These are phyloP conservation scores for Cyanodermella asteris DNA, from an alignment of 2,329 filamentous ascomycete genomes.

Conservation along the genomic window DNA sequence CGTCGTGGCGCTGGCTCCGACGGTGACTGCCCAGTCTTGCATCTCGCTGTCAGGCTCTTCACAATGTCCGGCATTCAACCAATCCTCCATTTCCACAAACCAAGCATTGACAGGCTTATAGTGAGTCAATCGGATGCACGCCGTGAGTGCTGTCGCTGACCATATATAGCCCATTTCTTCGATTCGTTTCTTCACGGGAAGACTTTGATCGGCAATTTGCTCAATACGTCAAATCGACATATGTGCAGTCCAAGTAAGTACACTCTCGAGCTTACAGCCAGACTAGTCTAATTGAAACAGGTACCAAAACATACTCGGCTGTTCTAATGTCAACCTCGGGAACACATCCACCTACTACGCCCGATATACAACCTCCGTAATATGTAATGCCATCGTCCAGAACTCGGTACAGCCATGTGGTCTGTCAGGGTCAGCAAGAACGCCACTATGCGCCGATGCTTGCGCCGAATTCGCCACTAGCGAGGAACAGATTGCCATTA, in stretches of 20 bases:
- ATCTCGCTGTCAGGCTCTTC: constrained; percentile 25
- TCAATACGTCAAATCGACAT: constrained; percentile 51
- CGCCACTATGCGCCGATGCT: constrained; percentile 69
- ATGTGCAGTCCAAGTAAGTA: constrained; percentile 56
- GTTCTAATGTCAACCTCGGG: constrained; percentile 50
- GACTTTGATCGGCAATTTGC: constrained; percentile 59
- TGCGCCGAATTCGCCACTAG: constrained; percentile 77
- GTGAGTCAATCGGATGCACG: constrained; percentile 13
- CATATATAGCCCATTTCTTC: constrained; percentile 52
- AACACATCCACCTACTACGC: constrained; percentile 73
- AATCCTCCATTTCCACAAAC: constrained; percentile 26
- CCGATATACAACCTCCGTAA: constrained; percentile 72
- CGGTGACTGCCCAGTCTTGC: constrained; percentile 17
- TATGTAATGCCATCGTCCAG: constrained; percentile 89
- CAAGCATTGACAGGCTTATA: constrained; percentile 20
- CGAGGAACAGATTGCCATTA: constrained; percentile 63
- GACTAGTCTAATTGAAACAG: constrained; percentile 27
- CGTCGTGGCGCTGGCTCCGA: constrained; percentile 1
- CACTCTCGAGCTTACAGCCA: constrained; percentile 1
- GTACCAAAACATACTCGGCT: constrained; percentile 65
- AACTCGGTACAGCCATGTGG: constrained; percentile 54
- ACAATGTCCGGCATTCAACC: constrained; percentile 26
- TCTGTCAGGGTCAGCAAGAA: constrained; percentile 39
- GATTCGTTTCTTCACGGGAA: constrained; percentile 50
- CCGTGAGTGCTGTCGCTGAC: constrained; percentile 12